Evolutionary conservation across 441 rosid genomes (phyloP), one percentile per base, ranked within the genome.

Genomic region (Erysimum cheiri): DNA sequence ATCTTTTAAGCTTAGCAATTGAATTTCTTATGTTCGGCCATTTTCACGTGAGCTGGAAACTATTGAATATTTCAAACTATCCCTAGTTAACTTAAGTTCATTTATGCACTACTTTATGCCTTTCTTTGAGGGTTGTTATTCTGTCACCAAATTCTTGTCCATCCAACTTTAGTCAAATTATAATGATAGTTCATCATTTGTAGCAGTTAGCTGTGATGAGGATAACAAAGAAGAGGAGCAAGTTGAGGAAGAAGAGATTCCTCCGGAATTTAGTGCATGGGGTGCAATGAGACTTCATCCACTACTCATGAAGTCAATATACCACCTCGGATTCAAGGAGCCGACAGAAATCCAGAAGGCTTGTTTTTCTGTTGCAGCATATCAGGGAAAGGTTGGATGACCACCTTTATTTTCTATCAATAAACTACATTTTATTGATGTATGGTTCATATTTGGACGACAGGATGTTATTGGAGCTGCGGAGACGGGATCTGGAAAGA

Each of bases 401-500:
- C 44, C 64, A 14, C 46, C 58, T 14, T 64, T 22, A 1, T 14
- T 35, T 77, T 47, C 33, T 36, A 54, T 40, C 67, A 29, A 3
- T 72, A 65, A 10, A 36, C 8, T 66, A 46, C 65, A 6, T 77
- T 67, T 69, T 68, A 10, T 36, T 24, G 49, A 70, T 29, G 35
- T 58, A 19, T 59, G 68, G 47, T 19, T 71, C 53, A 44, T 66
- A 8, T 77, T 78, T 60, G 52, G 78, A 65, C 46, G 52, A 70
- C 81, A 95, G 99, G 99, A 95, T 85, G 93, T 95, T 55, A 72
- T 90, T 69, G 98, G 98, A 55, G 96, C 99, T 60, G 99, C 98
- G 8, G 99, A 90, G 86, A 95, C 98, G 24, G 99, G 99, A 56
- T 95, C 98, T 31, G 99, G 99, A 60, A 95, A 95, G 83, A 95